Evolutionary conservation across 1,139 yeast genomes (phyloP).

Genomic region (Zygosaccharomyces pseudobailii): DNA sequence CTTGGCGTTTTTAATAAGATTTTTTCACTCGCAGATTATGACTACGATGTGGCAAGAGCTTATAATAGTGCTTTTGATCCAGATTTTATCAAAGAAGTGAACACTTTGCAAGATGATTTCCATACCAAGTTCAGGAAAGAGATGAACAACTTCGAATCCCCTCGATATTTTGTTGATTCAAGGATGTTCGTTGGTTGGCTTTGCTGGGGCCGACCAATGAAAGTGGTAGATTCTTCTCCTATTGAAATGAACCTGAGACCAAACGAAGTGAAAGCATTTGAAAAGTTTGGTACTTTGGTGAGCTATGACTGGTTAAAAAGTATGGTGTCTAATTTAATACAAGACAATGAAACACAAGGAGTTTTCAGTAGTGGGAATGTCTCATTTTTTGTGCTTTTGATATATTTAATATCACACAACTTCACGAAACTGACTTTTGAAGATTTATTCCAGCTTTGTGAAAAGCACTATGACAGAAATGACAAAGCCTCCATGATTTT

Average conservation of each 20-base stretch:
- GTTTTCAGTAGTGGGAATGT: constrained; percentile 63
- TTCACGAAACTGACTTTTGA: constrained; percentile 34
- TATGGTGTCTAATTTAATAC: constrained; percentile 52
- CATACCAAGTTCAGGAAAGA: constrained; percentile 47
- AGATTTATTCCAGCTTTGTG: constrained; percentile 49
- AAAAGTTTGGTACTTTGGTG: constrained; percentile 43
- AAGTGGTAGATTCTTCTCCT: constrained; percentile 36
- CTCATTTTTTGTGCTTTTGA: constrained; percentile 44
- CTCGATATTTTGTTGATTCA: constrained; percentile 54
- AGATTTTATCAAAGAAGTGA: constrained; percentile 40
- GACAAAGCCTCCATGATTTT: constrained; percentile 64
- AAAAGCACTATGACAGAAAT: constrained; percentile 49
- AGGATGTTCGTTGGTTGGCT: constrained; percentile 65
- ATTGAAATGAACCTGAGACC: constrained; percentile 38
- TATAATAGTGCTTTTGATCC: constrained; percentile 43
- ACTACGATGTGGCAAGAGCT: constrained; percentile 47
- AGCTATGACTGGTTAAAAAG: constrained; percentile 55
- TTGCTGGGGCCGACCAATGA: constrained; percentile 64
- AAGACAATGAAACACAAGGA: constrained; percentile 59
- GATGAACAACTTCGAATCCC: constrained; percentile 45
- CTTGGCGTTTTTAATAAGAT: constrained; percentile 52
- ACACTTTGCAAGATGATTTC: constrained; percentile 41
- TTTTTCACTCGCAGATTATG: constrained; percentile 48
- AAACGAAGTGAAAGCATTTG: constrained; percentile 41
- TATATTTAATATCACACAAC: constrained; percentile 44